A percentile compares a stretch with the other conserved stretches of the same genome.
These are phyloP conservation scores for Rhizopogon rudus DNA, from an alignment of 768 basidiomycete genomes.

Conservation along the genomic window DNA sequence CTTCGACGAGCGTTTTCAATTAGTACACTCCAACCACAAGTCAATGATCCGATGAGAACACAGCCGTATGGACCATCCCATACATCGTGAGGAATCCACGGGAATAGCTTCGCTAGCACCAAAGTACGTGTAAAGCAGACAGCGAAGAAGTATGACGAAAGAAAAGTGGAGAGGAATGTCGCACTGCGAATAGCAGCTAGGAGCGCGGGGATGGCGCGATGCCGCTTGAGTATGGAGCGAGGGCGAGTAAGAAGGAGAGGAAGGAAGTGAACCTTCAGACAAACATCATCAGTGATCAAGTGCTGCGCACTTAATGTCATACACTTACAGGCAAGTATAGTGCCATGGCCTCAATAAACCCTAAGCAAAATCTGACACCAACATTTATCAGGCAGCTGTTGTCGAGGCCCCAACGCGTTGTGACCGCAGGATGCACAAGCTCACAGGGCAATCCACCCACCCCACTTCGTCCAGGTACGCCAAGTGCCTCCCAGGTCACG, in stretches of 20 bases:
- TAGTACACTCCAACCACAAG: slow-evolving; percentile 75
- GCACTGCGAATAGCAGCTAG: slow-evolving; percentile 59
- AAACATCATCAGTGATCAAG: not conserved
- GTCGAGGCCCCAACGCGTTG: slow-evolving; percentile 39
- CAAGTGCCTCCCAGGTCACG: slow-evolving; percentile 50
- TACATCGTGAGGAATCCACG: slow-evolving; percentile 66
- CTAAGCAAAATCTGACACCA: slow-evolving; percentile 44
- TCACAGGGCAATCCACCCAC: slow-evolving; percentile 77
- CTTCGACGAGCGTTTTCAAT: slow-evolving; percentile 67
- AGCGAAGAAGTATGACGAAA: slow-evolving; percentile 64
- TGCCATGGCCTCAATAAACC: slow-evolving; percentile 56
- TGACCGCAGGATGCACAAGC: slow-evolving; percentile 59
- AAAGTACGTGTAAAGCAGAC: slow-evolving; percentile 70
- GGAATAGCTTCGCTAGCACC: slow-evolving; percentile 57
- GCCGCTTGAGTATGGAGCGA: slow-evolving; percentile 40
- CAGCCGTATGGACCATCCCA: slow-evolving; percentile 78
- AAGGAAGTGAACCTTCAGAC: slow-evolving; percentile 61
- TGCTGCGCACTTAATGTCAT: not conserved
- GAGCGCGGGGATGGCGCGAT: slow-evolving; percentile 35
- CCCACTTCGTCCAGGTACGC: slow-evolving; percentile 44
- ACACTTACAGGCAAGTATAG: slow-evolving; percentile 68
- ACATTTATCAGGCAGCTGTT: slow-evolving; percentile 60
- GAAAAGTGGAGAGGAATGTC: slow-evolving; percentile 66
- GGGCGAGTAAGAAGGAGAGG: slow-evolving; percentile 62
- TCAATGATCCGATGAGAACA: slow-evolving; percentile 58